Conservation (phyloP, 306 rosid species). For the Rosa lucieae region DNA sequence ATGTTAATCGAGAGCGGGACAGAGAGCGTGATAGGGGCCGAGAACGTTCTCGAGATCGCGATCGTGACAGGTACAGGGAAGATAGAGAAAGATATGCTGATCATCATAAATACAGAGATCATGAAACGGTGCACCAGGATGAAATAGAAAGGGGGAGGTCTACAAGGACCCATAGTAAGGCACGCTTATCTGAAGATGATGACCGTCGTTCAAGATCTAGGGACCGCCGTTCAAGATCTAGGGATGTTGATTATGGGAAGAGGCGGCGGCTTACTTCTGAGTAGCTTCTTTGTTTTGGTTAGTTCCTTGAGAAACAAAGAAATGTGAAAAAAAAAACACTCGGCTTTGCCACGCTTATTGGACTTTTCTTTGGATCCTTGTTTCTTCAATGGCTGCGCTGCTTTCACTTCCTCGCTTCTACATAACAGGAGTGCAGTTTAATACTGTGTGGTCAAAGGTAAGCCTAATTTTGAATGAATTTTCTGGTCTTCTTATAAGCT, state of each 20-base stretch:
- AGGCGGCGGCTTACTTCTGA: slow-evolving; percentile 87
- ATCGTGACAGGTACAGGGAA: slow-evolving; percentile 77
- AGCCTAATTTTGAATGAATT: slow-evolving; percentile 25
- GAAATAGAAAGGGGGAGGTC: slow-evolving; percentile 90
- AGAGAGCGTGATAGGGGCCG: slow-evolving; percentile 54
- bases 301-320: slow-evolving; percentile 36
- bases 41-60: slow-evolving; percentile 61
- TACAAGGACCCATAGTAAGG: slow-evolving; percentile 76
- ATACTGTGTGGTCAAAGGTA: slow-evolving; percentile 42
- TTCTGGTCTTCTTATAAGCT: background rate
- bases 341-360: slow-evolving; percentile 40
- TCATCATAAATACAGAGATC: slow-evolving; percentile 86
- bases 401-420: slow-evolving; percentile 43
- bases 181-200: slow-evolving; percentile 69
- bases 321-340: slow-evolving; percentile 18
- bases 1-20: slow-evolving; percentile 62
- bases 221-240: slow-evolving; percentile 83
- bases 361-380: slow-evolving; percentile 44
- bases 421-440: slow-evolving; percentile 35
- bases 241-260: slow-evolving; percentile 95
- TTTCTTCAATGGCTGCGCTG: slow-evolving; percentile 43
- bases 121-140: slow-evolving; percentile 73
- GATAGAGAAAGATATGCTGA: slow-evolving; percentile 81
- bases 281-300: slow-evolving; percentile 35
- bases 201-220: slow-evolving; percentile 83